These are phyloP conservation scores for Pythium brassicae DNA, from an alignment of 352 stramenopile species.

Conservation along the genomic window DNA sequence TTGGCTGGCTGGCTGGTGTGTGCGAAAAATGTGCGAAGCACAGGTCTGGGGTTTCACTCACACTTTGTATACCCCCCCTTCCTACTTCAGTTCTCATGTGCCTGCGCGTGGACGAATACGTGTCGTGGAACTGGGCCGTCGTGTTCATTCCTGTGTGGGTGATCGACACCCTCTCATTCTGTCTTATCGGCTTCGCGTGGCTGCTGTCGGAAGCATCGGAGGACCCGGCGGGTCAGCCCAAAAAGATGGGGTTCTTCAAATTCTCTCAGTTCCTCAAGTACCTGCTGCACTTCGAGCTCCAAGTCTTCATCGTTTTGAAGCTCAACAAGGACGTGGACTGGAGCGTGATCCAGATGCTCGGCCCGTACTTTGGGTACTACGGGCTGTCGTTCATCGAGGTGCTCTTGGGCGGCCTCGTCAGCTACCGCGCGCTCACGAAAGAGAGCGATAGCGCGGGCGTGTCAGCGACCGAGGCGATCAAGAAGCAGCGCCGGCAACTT, in stretches of 20 bases:
- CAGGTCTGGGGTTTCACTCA: too few relatives aligned
- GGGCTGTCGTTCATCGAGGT: conserved; percentile 62
- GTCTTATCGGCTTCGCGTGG: conserved; percentile 60
- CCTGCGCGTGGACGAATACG: conserved; percentile 64
- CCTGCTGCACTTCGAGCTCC: conserved; percentile 65
- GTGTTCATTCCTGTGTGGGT: conserved; percentile 84
- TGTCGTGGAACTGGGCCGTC: conserved; percentile 75
- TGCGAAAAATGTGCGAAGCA: too few relatives aligned
- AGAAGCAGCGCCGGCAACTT: conserved; percentile 44
- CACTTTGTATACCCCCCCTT: too few relatives aligned
- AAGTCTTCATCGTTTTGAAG: conserved; percentile 81
- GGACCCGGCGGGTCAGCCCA: conserved; percentile 50
- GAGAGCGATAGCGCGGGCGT: conserved; percentile 71
- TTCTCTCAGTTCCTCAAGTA: conserved; percentile 82
- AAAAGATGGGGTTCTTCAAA: conserved; percentile 53
- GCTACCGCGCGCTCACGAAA: conserved; percentile 69
- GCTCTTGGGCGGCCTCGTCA: conserved; percentile 46
- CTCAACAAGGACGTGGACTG: conserved; percentile 69
- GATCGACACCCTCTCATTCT: conserved; percentile 69
- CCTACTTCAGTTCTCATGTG: conserved; percentile 84
- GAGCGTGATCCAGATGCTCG: conserved; percentile 55
- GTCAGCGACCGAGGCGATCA: conserved; percentile 63
- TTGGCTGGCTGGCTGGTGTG: background rate
- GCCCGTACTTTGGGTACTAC: conserved; percentile 81
- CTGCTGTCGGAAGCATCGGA: conserved; percentile 34